Percentiles rank a stretch among this genome's conserved stretches.
Evolutionary conservation across 2,329 filamentous ascomycete genomes (phyloP).

Genomic region (Drechslerella dactyloides): DNA sequence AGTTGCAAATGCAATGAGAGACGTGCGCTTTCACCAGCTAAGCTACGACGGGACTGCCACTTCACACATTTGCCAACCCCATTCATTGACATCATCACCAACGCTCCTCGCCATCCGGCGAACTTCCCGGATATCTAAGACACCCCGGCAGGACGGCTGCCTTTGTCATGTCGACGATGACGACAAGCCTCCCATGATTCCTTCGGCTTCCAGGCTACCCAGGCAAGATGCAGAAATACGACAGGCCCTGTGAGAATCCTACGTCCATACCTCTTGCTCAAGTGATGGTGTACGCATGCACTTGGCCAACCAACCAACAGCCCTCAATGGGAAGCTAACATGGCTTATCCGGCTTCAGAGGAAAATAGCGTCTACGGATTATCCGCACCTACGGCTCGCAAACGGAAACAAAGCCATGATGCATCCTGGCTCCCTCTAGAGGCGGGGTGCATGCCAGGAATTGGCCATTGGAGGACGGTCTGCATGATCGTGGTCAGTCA

Average conservation of each 20-base stretch:
- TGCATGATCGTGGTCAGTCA: constrained; percentile 51
- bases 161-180: constrained; percentile 16
- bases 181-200: constrained; percentile 32
- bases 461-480: constrained; percentile 49
- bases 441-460: constrained; percentile 47
- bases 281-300: constrained; percentile 8
- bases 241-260: too few species aligned
- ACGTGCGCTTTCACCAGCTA: too few species aligned
- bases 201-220: constrained; percentile 17
- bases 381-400: constrained; percentile 51
- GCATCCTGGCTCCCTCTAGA: constrained; percentile 31
- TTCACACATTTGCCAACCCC: not conserved
- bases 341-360: constrained; percentile 32
- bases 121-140: not conserved
- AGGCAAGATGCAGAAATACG: not conserved
- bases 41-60: too few species aligned
- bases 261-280: not conserved
- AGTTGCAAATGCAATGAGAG: too few species aligned
- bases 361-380: constrained; percentile 45
- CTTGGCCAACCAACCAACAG: constrained; percentile 33
- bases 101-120: not conserved
- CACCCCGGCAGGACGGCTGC: too few species aligned
- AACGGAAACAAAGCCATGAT: constrained; percentile 47
- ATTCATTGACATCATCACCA: constrained; percentile 33
- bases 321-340: constrained; percentile 23